Conservation (phyloP, 768 basidiomycete genomes). For the Suillus plorans region DNA sequence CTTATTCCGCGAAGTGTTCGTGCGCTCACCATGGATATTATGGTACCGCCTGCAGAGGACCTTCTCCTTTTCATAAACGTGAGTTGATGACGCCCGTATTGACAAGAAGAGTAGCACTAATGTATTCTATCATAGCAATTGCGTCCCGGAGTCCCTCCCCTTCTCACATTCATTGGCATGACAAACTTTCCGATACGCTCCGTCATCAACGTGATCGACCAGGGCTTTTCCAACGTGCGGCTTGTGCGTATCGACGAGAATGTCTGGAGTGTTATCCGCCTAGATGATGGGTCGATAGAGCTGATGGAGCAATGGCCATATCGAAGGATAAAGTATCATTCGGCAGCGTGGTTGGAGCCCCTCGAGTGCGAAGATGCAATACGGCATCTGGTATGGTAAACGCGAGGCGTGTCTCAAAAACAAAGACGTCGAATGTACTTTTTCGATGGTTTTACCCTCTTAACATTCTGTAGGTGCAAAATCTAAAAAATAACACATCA, state of each 20-base stretch:
- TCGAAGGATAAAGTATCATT: constrained; percentile 49
- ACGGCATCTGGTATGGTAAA: constrained; percentile 13
- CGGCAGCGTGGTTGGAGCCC: constrained; percentile 65
- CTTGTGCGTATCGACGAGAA: constrained; percentile 53
- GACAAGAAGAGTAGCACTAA: background rate
- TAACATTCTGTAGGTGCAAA: background rate
- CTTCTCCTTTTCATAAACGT: constrained; percentile 43
- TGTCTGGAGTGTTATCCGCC: constrained; percentile 52
- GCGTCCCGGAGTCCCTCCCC: constrained; percentile 53
- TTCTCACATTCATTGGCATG: constrained; percentile 56
- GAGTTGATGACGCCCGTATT: constrained; percentile 12
- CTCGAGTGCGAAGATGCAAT: constrained; percentile 59
- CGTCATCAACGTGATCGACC: constrained; percentile 46
- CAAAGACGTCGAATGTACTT: background rate
- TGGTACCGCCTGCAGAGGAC: constrained; percentile 38
- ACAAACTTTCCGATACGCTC: constrained; percentile 45
- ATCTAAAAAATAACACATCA: too few relatives aligned
- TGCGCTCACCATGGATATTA: constrained; percentile 45
- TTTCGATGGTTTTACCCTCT: background rate
- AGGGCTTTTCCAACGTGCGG: constrained; percentile 61
- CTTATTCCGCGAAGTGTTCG: constrained; percentile 56
- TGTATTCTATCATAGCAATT: constrained; percentile 46
- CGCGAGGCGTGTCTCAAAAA: background rate
- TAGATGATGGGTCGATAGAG: constrained; percentile 35
- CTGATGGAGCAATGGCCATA: constrained; percentile 59